Evolutionary conservation across 129 eudicot genomes (phyloP).

Genomic region (Centrapalus pauciflorus): DNA sequence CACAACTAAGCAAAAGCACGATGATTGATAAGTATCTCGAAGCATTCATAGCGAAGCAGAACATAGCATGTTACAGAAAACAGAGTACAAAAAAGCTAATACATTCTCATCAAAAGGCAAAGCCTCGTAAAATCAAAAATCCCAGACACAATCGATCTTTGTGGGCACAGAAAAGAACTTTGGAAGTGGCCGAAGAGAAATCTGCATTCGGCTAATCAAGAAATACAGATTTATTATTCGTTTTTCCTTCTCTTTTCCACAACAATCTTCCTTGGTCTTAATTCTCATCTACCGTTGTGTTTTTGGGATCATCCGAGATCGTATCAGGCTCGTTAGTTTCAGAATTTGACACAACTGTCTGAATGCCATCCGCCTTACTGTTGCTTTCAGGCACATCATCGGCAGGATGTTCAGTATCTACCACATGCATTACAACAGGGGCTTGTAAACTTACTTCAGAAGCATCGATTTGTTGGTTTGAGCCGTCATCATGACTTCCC

Average conservation of each 20-base stretch:
- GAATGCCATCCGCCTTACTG: slow-evolving; percentile 2
- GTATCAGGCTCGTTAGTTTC: slow-evolving; percentile 12
- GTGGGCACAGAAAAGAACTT: not conserved
- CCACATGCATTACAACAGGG: not conserved
- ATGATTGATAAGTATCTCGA: too few species aligned
- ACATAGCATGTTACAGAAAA: slow-evolving; percentile 12
- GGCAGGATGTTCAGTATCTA: not conserved
- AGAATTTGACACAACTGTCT: slow-evolving; percentile 7
- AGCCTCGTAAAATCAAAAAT: not conserved
- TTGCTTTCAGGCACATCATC: slow-evolving; percentile 15
- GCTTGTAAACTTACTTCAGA: not conserved
- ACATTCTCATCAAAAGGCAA: slow-evolving; percentile 15
- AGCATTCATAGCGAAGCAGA: not conserved
- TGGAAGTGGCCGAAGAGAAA: not conserved
- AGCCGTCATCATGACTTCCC: slow-evolving; percentile 9
- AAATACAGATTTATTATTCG: not conserved
- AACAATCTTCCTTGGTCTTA: not conserved
- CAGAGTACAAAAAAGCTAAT: not conserved
- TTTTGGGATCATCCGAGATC: slow-evolving; percentile 5
- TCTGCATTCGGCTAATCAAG: slow-evolving; percentile 2
- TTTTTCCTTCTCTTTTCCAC: not conserved
- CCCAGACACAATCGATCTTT: not conserved
- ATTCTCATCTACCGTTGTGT: slow-evolving; percentile 5
- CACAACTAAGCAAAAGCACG: too few species aligned
- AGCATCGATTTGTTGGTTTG: slow-evolving; percentile 6